These are phyloP conservation scores for Spathaspora girioi DNA, from an alignment of 805 yeast genomes.

Conservation along the genomic window DNA sequence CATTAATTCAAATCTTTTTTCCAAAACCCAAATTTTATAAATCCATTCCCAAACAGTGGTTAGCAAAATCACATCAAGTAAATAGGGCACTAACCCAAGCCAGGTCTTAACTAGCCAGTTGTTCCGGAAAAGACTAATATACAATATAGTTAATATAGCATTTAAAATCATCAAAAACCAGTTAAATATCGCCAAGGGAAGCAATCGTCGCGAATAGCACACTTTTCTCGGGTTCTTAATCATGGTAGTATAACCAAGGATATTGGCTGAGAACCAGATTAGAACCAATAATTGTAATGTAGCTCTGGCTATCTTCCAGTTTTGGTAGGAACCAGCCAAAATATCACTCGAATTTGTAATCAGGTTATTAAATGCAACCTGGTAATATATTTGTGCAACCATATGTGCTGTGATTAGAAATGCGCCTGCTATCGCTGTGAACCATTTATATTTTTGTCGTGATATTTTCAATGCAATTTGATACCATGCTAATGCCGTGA, in stretches of 20 bases:
- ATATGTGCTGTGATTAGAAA: slow-evolving; percentile 22
- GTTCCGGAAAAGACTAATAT: slow-evolving; percentile 20
- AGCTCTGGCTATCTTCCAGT: slow-evolving; percentile 25
- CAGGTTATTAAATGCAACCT: slow-evolving; percentile 6
- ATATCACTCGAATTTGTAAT: neutral
- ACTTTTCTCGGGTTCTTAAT: slow-evolving; percentile 34
- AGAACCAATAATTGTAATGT: slow-evolving; percentile 25
- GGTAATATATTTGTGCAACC: slow-evolving; percentile 13
- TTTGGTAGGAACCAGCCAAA: neutral
- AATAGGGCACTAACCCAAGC: slow-evolving; percentile 36
- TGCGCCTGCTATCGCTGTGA: slow-evolving; percentile 26
- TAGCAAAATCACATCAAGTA: slow-evolving; percentile 47
- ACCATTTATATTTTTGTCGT: slow-evolving; percentile 21
- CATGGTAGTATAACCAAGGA: slow-evolving; percentile 35
- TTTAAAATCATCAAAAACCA: slow-evolving; percentile 39
- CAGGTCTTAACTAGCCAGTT: slow-evolving; percentile 49
- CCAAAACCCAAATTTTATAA: slow-evolving; percentile 48
- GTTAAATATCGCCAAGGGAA: slow-evolving; percentile 48
- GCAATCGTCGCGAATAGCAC: slow-evolving; percentile 42
- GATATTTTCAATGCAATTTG: slow-evolving; percentile 44
- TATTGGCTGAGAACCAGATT: slow-evolving; percentile 27
- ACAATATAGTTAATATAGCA: slow-evolving; percentile 23
- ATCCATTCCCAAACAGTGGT: slow-evolving; percentile 69
- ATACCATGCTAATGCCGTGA: slow-evolving; percentile 53
- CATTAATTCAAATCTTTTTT: slow-evolving; percentile 46